Evolutionary conservation across 495 filamentous ascomycete species (phyloP).

Genomic region (Xylona heveae): DNA sequence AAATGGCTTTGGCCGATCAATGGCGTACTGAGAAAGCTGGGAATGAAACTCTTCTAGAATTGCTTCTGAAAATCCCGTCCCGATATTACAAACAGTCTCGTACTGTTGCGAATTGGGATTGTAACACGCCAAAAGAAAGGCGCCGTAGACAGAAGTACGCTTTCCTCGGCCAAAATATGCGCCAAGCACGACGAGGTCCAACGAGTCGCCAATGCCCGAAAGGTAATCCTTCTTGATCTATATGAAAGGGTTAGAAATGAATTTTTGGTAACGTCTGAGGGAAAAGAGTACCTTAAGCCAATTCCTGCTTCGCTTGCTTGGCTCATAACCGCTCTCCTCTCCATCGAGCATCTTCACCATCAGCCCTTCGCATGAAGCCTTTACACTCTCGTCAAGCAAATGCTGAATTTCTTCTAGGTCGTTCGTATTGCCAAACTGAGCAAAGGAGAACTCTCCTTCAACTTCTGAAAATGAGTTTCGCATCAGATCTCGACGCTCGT

Average conservation of each 20-base stretch:
- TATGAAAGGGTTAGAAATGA: neutral
- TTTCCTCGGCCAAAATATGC: slow-evolving; percentile 91
- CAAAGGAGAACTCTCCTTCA: slow-evolving; percentile 84
- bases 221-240: slow-evolving; percentile 97
- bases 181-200: slow-evolving; percentile 88
- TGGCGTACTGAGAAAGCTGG: slow-evolving; percentile 45
- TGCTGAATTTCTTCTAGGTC: slow-evolving; percentile 82
- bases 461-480: slow-evolving; percentile 47
- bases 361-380: slow-evolving; percentile 84
- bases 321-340: slow-evolving; percentile 76
- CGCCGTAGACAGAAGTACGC: slow-evolving; percentile 82
- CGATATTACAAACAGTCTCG: slow-evolving; percentile 95
- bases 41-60: slow-evolving; percentile 64
- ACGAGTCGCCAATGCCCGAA: slow-evolving; percentile 74
- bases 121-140: slow-evolving; percentile 88
- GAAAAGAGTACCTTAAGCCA: slow-evolving; percentile 67
- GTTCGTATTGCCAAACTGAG: slow-evolving; percentile 67
- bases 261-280: neutral
- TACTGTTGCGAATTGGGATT: slow-evolving; percentile 57
- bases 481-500: slow-evolving; percentile 63
- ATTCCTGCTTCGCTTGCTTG: slow-evolving; percentile 82
- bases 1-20: slow-evolving; percentile 84
- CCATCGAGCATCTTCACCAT: slow-evolving; percentile 99
- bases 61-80: slow-evolving; percentile 85
- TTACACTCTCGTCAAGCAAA: slow-evolving; percentile 81